Conservation (phyloP, 768 basidiomycete species). For the Tephrocybe sp. region DNA sequence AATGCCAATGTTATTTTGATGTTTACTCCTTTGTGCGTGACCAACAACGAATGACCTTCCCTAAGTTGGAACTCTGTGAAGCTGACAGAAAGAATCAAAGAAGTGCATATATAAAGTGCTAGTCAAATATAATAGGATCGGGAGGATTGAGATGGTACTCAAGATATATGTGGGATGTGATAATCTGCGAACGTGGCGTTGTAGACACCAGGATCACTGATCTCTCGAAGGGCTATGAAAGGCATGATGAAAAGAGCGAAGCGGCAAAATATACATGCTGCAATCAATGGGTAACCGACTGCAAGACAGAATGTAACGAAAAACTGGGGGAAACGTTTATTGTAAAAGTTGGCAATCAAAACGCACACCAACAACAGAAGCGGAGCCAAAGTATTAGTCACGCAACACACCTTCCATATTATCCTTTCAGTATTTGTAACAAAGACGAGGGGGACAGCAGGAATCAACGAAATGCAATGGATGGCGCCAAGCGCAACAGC, state of each 20-base stretch:
- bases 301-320: neutral
- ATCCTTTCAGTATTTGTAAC: slow-evolving; percentile 15
- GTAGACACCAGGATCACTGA: neutral
- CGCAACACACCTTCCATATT: slow-evolving; percentile 21
- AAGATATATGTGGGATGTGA: neutral
- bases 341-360: neutral
- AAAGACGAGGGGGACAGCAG: slow-evolving; percentile 20
- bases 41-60: no score
- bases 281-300: neutral
- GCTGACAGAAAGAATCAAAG: no score
- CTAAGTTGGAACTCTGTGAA: no score
- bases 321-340: neutral
- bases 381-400: slow-evolving; percentile 14
- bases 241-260: neutral
- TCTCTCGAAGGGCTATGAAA: neutral
- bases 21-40: no score
- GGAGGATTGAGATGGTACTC: no score
- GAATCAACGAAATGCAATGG: slow-evolving; percentile 5
- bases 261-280: neutral
- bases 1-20: neutral
- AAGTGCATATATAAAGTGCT: no score
- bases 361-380: neutral
- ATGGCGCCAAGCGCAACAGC: neutral
- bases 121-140: no score
- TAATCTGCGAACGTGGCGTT: neutral